Percentiles rank a stretch among this genome's conserved stretches.
These are phyloP conservation scores for Cutaneotrichosporon cyanovorans DNA, from an alignment of 1,284 basidiomycete species.

Conservation along the genomic window DNA sequence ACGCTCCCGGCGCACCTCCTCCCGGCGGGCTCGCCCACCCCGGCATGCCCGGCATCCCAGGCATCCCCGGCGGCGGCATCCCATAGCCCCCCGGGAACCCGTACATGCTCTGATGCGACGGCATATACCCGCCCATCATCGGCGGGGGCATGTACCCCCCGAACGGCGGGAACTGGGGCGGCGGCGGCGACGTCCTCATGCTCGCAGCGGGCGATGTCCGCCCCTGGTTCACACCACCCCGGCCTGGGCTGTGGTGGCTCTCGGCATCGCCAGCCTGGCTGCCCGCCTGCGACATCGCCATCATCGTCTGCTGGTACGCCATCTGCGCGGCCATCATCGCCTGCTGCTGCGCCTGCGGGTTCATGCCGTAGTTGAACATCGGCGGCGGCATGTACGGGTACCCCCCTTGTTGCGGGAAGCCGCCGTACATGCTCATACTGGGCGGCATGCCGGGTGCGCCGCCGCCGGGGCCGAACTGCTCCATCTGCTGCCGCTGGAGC, in stretches of 20 bases:
- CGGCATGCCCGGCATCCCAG: slow-evolving; percentile 1
- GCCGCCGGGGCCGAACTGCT: slow-evolving; percentile 33
- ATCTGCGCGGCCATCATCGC: slow-evolving; percentile 80
- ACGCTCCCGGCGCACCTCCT: not conserved
- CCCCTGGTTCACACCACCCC: too few species aligned
- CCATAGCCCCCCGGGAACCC: slow-evolving; percentile 9
- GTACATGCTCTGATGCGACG: slow-evolving; percentile 15
- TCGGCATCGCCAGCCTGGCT: slow-evolving; percentile 56
- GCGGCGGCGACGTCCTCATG: slow-evolving; percentile 10
- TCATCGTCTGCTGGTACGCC: slow-evolving; percentile 74
- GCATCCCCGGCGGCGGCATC: slow-evolving; percentile 6
- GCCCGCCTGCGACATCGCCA: slow-evolving; percentile 71
- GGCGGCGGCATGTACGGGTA: slow-evolving; percentile 47
- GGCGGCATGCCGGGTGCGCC: slow-evolving; percentile 16
- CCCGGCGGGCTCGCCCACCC: not conserved
- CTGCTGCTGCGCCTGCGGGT: slow-evolving; percentile 59
- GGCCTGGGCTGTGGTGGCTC: not conserved
- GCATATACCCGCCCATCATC: slow-evolving; percentile 1
- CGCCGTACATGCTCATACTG: slow-evolving; percentile 12
- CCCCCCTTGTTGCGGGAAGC: slow-evolving; percentile 21
- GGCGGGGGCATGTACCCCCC: slow-evolving; percentile 11
- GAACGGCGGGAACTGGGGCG: slow-evolving; percentile 1
- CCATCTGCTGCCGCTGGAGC: slow-evolving; percentile 76
- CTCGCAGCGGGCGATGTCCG: slow-evolving; percentile 13
- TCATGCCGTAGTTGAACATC: slow-evolving; percentile 28